Percentiles rank a stretch among this genome's conserved stretches.
Evolutionary conservation across 75 land plant genomes (phyloP).

Genomic region (Pinus albicaulis): DNA sequence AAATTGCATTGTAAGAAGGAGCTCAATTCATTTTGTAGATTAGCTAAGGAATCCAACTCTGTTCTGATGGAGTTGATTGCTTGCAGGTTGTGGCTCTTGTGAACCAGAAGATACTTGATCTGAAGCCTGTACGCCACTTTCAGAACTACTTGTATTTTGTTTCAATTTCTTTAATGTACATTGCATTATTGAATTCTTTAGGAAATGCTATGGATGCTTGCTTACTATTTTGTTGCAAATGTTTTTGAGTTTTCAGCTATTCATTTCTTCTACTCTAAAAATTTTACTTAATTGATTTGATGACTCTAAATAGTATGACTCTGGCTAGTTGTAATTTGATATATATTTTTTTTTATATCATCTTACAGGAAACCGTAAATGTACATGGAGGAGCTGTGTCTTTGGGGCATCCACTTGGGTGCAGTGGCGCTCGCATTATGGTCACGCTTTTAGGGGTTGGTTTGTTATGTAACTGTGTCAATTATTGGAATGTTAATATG

Average conservation of each 20-base stretch:
- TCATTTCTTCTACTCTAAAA: neutral
- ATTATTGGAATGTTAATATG: neutral
- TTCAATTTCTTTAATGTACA: neutral
- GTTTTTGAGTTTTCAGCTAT: neutral
- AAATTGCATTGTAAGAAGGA: neutral
- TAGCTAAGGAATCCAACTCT: neutral
- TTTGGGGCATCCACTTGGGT: conserved; percentile 95
- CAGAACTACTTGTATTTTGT: neutral
- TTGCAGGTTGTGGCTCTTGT: conserved; percentile 90
- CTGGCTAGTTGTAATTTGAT: neutral
- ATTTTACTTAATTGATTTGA: neutral
- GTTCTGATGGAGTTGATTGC: conserved; percentile 2
- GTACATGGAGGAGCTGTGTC: conserved; percentile 96
- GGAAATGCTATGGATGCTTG: neutral
- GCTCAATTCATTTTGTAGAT: neutral
- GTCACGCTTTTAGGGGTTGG: conserved; percentile 90
- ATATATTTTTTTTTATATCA: neutral
- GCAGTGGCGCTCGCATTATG: conserved; percentile 95
- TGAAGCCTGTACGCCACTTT: conserved; percentile 45
- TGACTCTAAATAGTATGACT: neutral
- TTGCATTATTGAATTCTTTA: neutral
- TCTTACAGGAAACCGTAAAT: conserved; percentile 77
- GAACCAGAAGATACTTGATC: conserved; percentile 81
- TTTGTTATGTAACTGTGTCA: conserved; percentile 4
- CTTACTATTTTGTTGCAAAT: neutral